Conservation (phyloP, 2,329 filamentous ascomycete species). For the Scedosporium boydii region DNA sequence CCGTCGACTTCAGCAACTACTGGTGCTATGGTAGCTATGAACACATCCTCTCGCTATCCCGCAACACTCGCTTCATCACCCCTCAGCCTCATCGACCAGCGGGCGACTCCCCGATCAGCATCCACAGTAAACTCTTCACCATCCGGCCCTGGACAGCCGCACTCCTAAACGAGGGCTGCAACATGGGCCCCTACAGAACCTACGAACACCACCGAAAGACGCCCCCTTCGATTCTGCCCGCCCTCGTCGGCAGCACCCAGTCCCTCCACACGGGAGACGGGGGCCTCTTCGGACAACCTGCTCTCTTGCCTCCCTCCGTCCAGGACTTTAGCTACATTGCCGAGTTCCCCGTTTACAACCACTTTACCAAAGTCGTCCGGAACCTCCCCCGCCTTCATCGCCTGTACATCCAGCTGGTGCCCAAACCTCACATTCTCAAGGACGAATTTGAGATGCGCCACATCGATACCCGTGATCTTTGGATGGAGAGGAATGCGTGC, state of each 20-base stretch:
- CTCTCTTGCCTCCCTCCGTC: conserved; percentile 31
- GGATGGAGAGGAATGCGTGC: conserved; percentile 44
- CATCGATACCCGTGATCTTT: conserved; percentile 32
- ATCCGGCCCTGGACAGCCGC: conserved; percentile 56
- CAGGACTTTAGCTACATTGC: conserved; percentile 49
- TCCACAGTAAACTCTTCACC: conserved; percentile 38
- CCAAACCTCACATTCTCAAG: conserved; percentile 24
- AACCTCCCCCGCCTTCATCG: conserved; percentile 39
- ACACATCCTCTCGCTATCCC: conserved; percentile 47
- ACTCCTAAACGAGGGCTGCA: conserved; percentile 66
- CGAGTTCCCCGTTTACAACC: conserved; percentile 56
- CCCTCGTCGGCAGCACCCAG: conserved; percentile 34
- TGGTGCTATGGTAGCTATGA: conserved; percentile 56
- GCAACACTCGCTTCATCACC: conserved; percentile 9
- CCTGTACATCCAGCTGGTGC: conserved; percentile 43
- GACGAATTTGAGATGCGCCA: conserved; percentile 28
- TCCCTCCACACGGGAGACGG: conserved; percentile 16
- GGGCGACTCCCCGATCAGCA: conserved; percentile 8
- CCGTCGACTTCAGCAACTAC: conserved; percentile 44
- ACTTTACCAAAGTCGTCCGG: conserved; percentile 39
- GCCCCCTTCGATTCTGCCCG: conserved; percentile 51
- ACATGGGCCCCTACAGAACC: conserved; percentile 57
- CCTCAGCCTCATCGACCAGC: not conserved
- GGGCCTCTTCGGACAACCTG: conserved; percentile 18
- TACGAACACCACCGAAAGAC: conserved; percentile 62